A percentile compares a stretch with the other conserved stretches of the same genome.
Evolutionary conservation across 257 asterid genomes (phyloP).

Genomic region (Solanum tacnaense): DNA sequence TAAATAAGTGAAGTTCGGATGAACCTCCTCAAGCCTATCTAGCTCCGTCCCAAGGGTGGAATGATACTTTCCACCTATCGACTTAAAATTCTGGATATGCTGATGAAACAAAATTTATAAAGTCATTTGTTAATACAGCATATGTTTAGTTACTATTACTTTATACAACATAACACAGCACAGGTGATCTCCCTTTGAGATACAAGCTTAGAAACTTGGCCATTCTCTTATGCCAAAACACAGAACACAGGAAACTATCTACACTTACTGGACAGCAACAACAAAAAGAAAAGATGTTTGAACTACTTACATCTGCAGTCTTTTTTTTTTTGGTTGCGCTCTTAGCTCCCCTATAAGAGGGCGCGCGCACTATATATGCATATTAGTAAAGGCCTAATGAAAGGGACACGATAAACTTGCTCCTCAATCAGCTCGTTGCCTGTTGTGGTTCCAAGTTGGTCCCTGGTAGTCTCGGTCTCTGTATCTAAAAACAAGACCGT

Average conservation of each 20-base stretch:
- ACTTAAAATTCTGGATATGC: neutral
- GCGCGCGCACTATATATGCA: constrained; percentile 13
- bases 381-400: neutral
- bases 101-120: neutral
- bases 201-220: neutral
- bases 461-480: constrained; percentile 4
- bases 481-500: neutral
- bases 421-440: constrained; percentile 12
- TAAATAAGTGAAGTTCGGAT: neutral
- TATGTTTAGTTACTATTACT: neutral
- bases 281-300: neutral
- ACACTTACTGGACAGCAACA: neutral
- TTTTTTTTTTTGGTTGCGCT: neutral
- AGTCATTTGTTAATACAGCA: neutral
- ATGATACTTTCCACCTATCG: neutral
- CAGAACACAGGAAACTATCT: neutral
- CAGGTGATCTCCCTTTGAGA: neutral
- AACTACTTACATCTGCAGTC: constrained; percentile 1
- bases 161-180: neutral
- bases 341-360: neutral
- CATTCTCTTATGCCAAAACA: neutral
- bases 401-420: constrained; percentile 12
- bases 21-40: neutral
- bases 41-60: neutral
- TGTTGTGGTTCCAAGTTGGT: constrained; percentile 19